Evolutionary conservation across 2,329 filamentous ascomycete species (phyloP), one percentile per base, ranked within the genome.

Genomic region (Botrytis squamosa): DNA sequence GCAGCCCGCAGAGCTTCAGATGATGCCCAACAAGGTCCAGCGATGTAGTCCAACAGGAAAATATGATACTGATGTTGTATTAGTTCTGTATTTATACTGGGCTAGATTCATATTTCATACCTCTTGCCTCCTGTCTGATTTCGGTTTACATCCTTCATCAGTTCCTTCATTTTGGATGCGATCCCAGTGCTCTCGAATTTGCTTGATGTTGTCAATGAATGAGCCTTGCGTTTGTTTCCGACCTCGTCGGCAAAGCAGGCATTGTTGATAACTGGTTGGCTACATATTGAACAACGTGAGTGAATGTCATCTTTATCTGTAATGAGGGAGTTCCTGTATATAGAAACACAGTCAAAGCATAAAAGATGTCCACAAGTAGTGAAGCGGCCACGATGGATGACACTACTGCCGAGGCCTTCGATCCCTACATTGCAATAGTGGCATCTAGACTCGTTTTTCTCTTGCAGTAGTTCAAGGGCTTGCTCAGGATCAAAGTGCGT

Each of bases 51-150:
- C 76, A 77, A 44, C 75, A 74, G 14, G 76, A 76, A 77, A 77
- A 75, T 49, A 77, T 66, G 10, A 77, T 76, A 59, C 75, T 73
- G 82, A 85, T 0, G 84, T 57, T 86, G 22, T 6, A 55, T 64
- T 86, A 62, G 86, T 81, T 46, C 85, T 85, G 62, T 84, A 86
- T 60, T 36, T 70, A 25, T 18, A 62, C 33, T 46, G n/a, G 33
- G 40, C 33, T 16, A 40, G 14, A 9, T 9, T 33, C 25, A 40
- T 38, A 73, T 29, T 71, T 68, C 25, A 67, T 80, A 81, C 22
- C 77, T 80, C 16, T 63, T 73, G 36, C 57, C 73, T 36, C 63
- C n/a, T 70, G 46, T 74, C 6, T 82, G 55, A 52, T 82, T 73
- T n/a, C 74, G 52, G 52, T 77, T 71, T 16, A 83, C 77, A 74